Conservation (phyloP, 2,329 filamentous ascomycete species). For the Exutisphaerella laricina region DNA sequence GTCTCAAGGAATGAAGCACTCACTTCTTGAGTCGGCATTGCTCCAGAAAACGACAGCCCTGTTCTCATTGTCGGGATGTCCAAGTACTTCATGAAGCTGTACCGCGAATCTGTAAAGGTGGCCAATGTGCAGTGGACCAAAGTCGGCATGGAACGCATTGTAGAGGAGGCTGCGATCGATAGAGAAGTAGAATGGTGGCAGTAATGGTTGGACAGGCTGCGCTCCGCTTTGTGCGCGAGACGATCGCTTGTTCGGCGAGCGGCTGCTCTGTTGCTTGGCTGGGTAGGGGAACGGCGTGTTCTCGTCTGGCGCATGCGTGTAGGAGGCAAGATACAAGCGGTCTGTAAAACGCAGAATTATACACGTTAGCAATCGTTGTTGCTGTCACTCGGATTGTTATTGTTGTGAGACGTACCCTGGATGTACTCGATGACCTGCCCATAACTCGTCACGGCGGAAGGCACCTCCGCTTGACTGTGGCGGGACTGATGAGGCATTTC, state of each 20-base stretch:
- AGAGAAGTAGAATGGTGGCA: constrained; percentile 80
- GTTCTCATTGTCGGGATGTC: constrained; percentile 82
- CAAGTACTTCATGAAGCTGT: constrained; percentile 90
- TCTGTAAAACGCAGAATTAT: constrained; percentile 52
- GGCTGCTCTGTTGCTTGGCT: constrained; percentile 44
- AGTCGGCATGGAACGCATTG: constrained; percentile 98
- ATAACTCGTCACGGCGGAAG: constrained; percentile 49
- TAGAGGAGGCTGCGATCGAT: constrained; percentile 80
- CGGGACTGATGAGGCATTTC: constrained; percentile 29
- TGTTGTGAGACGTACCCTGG: constrained; percentile 59
- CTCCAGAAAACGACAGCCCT: constrained; percentile 95
- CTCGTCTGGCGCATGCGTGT: constrained; percentile 71
- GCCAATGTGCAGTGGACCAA: constrained; percentile 93
- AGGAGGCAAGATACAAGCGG: constrained; percentile 90
- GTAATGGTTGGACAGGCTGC: constrained; percentile 38
- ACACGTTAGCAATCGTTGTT: constrained; percentile 25
- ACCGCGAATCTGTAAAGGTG: constrained; percentile 96
- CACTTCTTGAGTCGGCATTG: constrained; percentile 82
- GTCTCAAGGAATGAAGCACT: constrained; percentile 33
- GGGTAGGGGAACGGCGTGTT: constrained; percentile 85
- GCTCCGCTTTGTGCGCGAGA: constrained; percentile 59
- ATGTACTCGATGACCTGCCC: constrained; percentile 96
- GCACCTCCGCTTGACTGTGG: constrained; percentile 26
- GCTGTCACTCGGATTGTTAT: constrained; percentile 17
- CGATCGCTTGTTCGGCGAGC: constrained; percentile 70